Evolutionary conservation across 2,329 filamentous ascomycete species (phyloP), one percentile per base, ranked within the genome.

Genomic region (Aspergillus calidoustus): DNA sequence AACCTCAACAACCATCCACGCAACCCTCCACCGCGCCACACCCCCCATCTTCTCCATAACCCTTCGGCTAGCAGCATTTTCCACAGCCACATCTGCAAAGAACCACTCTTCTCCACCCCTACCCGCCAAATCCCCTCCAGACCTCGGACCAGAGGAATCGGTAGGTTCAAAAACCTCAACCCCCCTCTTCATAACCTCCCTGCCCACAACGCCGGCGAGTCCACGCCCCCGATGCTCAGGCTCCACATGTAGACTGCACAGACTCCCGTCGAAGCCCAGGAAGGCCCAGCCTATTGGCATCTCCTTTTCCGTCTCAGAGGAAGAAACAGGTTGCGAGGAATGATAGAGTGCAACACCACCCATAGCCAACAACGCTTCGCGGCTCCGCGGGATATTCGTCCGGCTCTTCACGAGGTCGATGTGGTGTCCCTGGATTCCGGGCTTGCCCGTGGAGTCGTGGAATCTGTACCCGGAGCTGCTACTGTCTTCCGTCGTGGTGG

Each of bases 1-100:
- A 46, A 78, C 46, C 65, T 80, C 75, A 58, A 80, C 62, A 28
- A 77, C 74, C 25, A 72, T 66, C 78, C 78, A 81, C 4, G 71
- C 68, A 55, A 74, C 70, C 43, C 69, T 75, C 67, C 77, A 78
- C 62, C 66, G 65, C 2, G 72, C 60, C 57, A 66, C 54, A 5
- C 77, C 79, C 2, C 77, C 79, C 60, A 80, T 62, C 68, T 81
- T 81, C 70, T 79, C 76, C 79, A 81, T 80, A 23, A 80, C 78
- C 49, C 74, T 71, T 19, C 71, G 69, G 73, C 61, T 60, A 7
- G 61, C 57, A 2, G 9, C 22, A 59, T 60, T 63, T 9, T 50
- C 57, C 41, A 63, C 53, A 9, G 38, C 54, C 7, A 60, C 56
- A 31, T 60, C 57, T 9, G 57, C 57, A 47, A 48, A 62, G 31